Base-by-base conservation (phyloP, 2,329 filamentous ascomycete genomes). In the Apiospora phragmitis region DNA sequence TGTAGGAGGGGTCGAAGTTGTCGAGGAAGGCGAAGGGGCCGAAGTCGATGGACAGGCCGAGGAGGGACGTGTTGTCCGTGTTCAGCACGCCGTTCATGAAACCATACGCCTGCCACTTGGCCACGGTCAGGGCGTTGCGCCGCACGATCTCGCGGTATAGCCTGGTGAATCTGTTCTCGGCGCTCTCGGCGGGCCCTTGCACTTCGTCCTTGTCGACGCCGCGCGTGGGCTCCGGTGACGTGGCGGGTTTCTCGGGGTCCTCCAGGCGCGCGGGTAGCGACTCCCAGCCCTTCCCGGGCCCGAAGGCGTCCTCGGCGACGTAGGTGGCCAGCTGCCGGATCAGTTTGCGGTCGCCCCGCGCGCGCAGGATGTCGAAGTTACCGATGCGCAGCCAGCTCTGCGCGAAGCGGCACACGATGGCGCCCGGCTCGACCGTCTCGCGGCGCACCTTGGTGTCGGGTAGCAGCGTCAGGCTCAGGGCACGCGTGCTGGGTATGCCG, bases 41-140 rank as follows among this genome's bases (percentile, higher is more conserved):
- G 79, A 95, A 99, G 81, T 99, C 96, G 73, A 99, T 92, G 7
- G 92, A 95, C 0, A 99, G 84, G 0, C 96, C 96, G 70, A 91
- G 91, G 68, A 99, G 88, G 0, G 94, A 97, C 0, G 96, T 99
- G 80, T 99, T 99, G 79, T 99, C 96, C 0, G 96, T 98, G 82
- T 99, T 99, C 71, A 99, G 85, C 4, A 99, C 96, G 65, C 96
- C 96, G 77, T 99, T 99, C 88, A 97, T 98, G 83, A 99, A 99
- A n/a, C 94, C 96, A 78, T 98, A 98, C 0, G 94, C 94, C 83
- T 99, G 97, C 95, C 96, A 98, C 75, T 92, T 89, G 14, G 96
- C 96, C 1, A 98, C 95, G 0, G 93, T 97, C 71, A 88, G 86
- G 1, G 96, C 96, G 78, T 98, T 99, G 42, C 93, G 89, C 55